Conservation (phyloP, 2,329 filamentous ascomycete genomes). For the Cladosporium sphaerospermum region DNA sequence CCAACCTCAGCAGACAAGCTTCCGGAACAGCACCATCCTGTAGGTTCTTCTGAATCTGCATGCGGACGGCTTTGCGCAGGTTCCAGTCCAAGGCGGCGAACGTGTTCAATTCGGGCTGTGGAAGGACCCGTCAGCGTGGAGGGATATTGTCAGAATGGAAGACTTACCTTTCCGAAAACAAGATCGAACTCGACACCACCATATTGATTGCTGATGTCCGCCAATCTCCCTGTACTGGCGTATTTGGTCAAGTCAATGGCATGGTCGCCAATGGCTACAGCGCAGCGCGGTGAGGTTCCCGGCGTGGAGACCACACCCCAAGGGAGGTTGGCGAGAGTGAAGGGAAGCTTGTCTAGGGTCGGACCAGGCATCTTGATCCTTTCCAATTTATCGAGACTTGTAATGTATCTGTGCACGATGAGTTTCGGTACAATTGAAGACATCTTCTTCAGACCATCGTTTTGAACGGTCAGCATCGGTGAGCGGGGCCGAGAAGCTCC, state of each 20-base stretch:
- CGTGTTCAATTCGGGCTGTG: constrained; percentile 40
- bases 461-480: background rate
- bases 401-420: too few relatives aligned
- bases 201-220: background rate
- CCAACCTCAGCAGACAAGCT: constrained; percentile 30
- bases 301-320: constrained; percentile 26
- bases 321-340: constrained; percentile 24
- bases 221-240: background rate
- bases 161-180: background rate
- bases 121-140: too few relatives aligned
- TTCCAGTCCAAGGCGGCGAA: constrained; percentile 43
- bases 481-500: background rate
- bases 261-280: constrained; percentile 27
- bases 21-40: constrained; percentile 22
- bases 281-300: constrained; percentile 23
- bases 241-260: constrained; percentile 23
- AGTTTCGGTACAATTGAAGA: too few relatives aligned
- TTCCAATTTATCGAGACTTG: background rate
- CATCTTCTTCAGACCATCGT: background rate
- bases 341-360: constrained; percentile 21
- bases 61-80: constrained; percentile 33
- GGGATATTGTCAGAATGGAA: background rate
- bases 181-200: background rate
- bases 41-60: constrained; percentile 35
- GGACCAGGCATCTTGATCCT: constrained; percentile 14